Evolutionary conservation across 2,329 filamentous ascomycete genomes (phyloP), one percentile per base, ranked within the genome.

Genomic region (Hypoxylon sp.): DNA sequence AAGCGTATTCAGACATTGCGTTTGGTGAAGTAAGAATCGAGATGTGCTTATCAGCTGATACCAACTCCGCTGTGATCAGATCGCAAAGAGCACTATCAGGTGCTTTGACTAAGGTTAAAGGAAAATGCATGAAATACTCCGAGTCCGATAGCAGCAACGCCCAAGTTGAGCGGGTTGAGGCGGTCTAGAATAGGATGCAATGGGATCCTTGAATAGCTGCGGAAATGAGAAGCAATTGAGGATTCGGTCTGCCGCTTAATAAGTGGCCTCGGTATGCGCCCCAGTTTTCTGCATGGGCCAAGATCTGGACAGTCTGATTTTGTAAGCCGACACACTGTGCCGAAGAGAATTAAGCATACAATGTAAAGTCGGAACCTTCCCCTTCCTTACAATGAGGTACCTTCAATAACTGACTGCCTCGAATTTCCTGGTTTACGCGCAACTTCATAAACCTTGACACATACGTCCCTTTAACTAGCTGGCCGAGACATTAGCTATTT

Each of bases 191-290:
- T 11, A 40, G 18, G 36, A 38, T 12, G 22, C 14, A 22, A 46
- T 26, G 24, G 42, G 42, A 46, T 46, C 42, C 42, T 46, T 46
- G 42, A 46, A 26, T n/a, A 46, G 42, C 14, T 26, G 42, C 20
- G 42, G 42, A 46, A 14, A 46, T n/a, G 24, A 46, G 42, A 26
- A 46, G 24, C 24, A 54, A 38, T 33, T 55, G n/a, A 46, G 30
- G 40, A 46, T 46, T 46, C 20, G 42, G 32, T 55, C 26, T 46
- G 28, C 28, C 28, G 28, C 12, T 46, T 46, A 45, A 36, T 36
- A 16, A 45, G 40, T 55, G 40, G 51, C 22, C 42, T 18, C 22
- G 9, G 14, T 45, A 8, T 33, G 16, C 24, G n/a, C 20, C 36
- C 16, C 32, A 2, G 16, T 36, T 53, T 30, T 8, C n/a, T 33